Base-by-base conservation (phyloP, 257 asterid species). In the Linderniella brevidens region DNA sequence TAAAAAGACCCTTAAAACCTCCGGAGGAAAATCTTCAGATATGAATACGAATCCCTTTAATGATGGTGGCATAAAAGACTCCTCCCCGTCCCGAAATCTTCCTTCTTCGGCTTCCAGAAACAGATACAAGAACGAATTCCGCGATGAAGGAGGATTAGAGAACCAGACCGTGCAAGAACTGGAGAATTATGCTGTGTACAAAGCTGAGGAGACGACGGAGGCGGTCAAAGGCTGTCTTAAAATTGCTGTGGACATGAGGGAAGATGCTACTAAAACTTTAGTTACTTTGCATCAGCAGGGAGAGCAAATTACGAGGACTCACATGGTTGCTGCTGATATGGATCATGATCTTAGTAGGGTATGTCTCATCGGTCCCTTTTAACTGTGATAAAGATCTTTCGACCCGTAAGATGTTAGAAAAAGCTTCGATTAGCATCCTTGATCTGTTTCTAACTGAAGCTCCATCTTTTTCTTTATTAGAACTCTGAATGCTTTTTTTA, bases 341-440 rank as follows among this genome's bases (percentile, higher is more conserved):
- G 96, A 90, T 57, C 79, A 73, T 48, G 93, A 81, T 58, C 96
- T 90, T 57, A 85, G 96, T 55, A 67, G 81, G 88, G 99, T 90
- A 81, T 66, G 79, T 54, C 37, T 57, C 48, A 36, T 62, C 53
- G 8, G 9, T 37, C 57, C 54, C n/a, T n/a, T 19, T 25, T 25
- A 25, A 25, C 32, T 25, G 32, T 25, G 6, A 25, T 2, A 2
- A 2, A 25, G 32, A 2, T 25, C 32, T 25, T 25, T 25, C 32
- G 32, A 2, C 32, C 32, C 32, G 6, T 25, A 25, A 6, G 6
- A 25, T 25, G 32, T 25, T 3, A 25, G 32, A 25, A 25, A 35
- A 18, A 40, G 25, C 53, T 40, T 8, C 8, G 11, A 8, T n/a
- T 43, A 14, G 48, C 15, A n/a, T 43, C 17, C 18, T 0, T 11